phyloP scores from a whole-genome alignment of 768 basidiomycete species.

The Paxillus ammoniavirescens region DNA sequence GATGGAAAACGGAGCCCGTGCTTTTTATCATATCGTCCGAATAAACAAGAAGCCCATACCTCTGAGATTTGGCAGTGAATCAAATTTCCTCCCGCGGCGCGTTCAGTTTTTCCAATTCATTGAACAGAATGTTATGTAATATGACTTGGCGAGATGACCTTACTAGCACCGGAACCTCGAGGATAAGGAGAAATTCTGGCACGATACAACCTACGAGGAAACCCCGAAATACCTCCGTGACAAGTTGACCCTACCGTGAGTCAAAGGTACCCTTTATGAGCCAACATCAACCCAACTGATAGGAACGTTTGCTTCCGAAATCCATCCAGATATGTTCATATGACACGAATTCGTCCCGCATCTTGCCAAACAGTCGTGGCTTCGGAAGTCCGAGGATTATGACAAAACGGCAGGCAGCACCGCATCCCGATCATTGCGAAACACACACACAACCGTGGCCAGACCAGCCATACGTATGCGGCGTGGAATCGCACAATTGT shows the following conservation, averaged over 20 bases:
- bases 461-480: background rate
- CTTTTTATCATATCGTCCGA: too few relatives aligned
- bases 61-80: too few relatives aligned
- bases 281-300: background rate
- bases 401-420: background rate
- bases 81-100: too few relatives aligned
- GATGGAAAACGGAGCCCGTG: too few relatives aligned
- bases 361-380: background rate
- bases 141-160: background rate
- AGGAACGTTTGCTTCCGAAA: background rate
- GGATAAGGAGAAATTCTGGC: background rate
- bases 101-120: too few relatives aligned
- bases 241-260: background rate
- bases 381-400: conserved; percentile 9
- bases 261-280: too few relatives aligned
- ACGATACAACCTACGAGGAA: background rate
- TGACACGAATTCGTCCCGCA: background rate
- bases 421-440: background rate
- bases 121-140: too few relatives aligned
- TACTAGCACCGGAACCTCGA: conserved; percentile 7
- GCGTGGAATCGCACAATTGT: background rate
- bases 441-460: background rate
- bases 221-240: conserved; percentile 10
- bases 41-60: too few relatives aligned
- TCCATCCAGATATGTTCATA: background rate